Base-by-base conservation (phyloP, 176 grass and related monocot species). In the Triticum timopheevii region DNA sequence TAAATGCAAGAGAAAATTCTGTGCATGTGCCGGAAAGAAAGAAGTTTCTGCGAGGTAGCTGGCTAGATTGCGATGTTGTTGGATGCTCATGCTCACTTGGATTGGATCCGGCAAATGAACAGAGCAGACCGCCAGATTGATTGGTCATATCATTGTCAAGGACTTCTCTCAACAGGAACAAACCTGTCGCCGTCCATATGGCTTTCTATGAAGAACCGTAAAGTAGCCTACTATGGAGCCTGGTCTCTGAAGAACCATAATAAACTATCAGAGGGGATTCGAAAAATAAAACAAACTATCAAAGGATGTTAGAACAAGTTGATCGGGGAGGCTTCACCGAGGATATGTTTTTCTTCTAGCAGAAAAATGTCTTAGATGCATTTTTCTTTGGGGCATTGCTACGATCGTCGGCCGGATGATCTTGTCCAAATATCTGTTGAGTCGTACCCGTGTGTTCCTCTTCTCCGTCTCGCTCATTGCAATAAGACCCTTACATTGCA, bases 71-170 rank as follows among this genome's bases (percentile, higher is more conserved):
- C 49, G 45, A 83, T 83, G 25, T 83, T 64, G 17, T 70, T 88
- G 86, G 86, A 83, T 27, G 62, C 24, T 76, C 70, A 24, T 77
- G 44, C 12, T 87, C 22, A 13, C 6, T 38, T 75, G 30, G 85
- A 87, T 38, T 81, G 30, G 85, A 87, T 81, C 80, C 58, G 69
- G 78, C 78, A 65, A 61, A 63, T 24, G n/a, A 63, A 38, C 38
- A 44, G 38, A 38, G 22, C 42, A 8, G 69, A 73, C 23, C 38
- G 39, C 13, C 77, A 63, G 35, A 80, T 27, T 63, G 77, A 80
- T 42, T 40, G 77, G 24, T 27, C 34, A 17, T 79, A 15, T 62
- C 56, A 63, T 13, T 61, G 50, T 61, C 52, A 4, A 61, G 13
- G 52, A 78, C 52, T 78, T 78, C 52, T 61, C 31, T 38, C 31